phyloP scores from a whole-genome alignment of 352 stramenopile species.

The Phytophthora idaei region DNA sequence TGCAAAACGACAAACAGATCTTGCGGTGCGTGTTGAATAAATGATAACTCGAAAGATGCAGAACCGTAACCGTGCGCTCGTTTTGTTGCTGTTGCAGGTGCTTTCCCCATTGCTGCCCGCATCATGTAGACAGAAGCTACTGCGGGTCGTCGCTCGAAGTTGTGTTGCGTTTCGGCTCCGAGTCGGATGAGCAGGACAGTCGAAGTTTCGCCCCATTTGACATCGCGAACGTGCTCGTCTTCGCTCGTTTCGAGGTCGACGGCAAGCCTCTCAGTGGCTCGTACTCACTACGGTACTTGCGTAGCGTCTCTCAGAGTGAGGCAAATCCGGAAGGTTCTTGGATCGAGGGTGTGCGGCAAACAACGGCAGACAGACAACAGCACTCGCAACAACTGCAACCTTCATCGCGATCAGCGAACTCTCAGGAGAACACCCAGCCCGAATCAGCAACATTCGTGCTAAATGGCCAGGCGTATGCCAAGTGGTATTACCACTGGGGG shows the following conservation, averaged over 20 bases:
- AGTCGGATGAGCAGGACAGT: slow-evolving; percentile 15
- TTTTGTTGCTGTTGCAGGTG: slow-evolving; percentile 39
- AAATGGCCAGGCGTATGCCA: slow-evolving; percentile 50
- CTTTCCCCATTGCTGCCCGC: slow-evolving; percentile 74
- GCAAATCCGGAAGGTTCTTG: slow-evolving; percentile 61
- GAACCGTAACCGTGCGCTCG: background rate
- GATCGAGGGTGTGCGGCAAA: slow-evolving; percentile 51
- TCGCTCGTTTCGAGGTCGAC: slow-evolving; percentile 40
- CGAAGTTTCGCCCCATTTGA: slow-evolving; percentile 14
- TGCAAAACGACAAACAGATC: slow-evolving; percentile 11
- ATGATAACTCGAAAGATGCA: background rate
- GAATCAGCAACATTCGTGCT: slow-evolving; percentile 37
- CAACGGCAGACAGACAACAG: slow-evolving; percentile 14
- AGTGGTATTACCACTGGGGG: slow-evolving; percentile 76
- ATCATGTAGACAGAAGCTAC: slow-evolving; percentile 71
- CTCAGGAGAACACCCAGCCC: background rate
- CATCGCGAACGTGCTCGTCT: slow-evolving; percentile 39
- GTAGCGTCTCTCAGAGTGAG: slow-evolving; percentile 54
- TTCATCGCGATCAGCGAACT: background rate
- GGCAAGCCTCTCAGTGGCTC: slow-evolving; percentile 11
- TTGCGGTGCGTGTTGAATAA: slow-evolving; percentile 15
- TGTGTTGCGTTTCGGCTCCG: slow-evolving; percentile 23
- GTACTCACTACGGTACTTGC: slow-evolving; percentile 25
- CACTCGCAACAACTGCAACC: slow-evolving; percentile 29
- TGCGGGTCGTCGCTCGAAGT: slow-evolving; percentile 61